Evolutionary conservation across 495 filamentous ascomycete genomes (phyloP).

Genomic region (Ascobolus immersus): DNA sequence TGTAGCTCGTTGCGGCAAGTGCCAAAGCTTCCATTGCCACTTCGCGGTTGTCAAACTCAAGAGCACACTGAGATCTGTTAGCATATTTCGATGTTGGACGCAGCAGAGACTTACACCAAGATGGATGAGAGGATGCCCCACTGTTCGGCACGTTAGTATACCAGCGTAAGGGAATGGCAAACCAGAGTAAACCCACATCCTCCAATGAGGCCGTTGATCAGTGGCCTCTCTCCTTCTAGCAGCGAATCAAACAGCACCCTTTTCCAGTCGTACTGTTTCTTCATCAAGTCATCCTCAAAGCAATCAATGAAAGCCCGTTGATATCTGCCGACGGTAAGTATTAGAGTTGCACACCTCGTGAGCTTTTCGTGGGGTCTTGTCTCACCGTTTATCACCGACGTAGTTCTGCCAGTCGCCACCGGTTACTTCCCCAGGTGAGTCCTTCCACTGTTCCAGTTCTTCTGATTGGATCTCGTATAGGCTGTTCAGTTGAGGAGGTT

Average conservation of each 20-base stretch:
- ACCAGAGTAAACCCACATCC: constrained; percentile 34
- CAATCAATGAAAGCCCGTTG: constrained; percentile 78
- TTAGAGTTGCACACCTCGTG: background rate
- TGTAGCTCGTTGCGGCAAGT: constrained; percentile 38
- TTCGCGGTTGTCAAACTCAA: constrained; percentile 53
- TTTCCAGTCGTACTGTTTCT: constrained; percentile 62
- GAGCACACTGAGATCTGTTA: constrained; percentile 31
- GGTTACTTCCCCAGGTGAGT: constrained; percentile 61
- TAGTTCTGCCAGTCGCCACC: constrained; percentile 65
- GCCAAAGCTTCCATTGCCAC: constrained; percentile 62
- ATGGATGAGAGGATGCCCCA: constrained; percentile 73
- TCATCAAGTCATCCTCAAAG: constrained; percentile 61
- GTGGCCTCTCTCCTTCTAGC: constrained; percentile 44
- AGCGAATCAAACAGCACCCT: constrained; percentile 47
- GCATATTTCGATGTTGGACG: constrained; percentile 6
- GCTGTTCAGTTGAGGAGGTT: constrained; percentile 39
- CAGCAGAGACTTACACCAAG: constrained; percentile 23
- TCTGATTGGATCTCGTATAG: constrained; percentile 56
- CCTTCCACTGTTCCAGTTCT: constrained; percentile 51
- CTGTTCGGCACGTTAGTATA: constrained; percentile 19
- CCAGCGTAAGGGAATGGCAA: constrained; percentile 3
- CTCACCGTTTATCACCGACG: constrained; percentile 39
- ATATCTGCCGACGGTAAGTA: constrained; percentile 26
- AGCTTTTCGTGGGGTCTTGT: background rate
- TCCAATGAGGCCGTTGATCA: constrained; percentile 50